Evolutionary conservation across 768 basidiomycete species (phyloP).

Genomic region (Calocybe indica): DNA sequence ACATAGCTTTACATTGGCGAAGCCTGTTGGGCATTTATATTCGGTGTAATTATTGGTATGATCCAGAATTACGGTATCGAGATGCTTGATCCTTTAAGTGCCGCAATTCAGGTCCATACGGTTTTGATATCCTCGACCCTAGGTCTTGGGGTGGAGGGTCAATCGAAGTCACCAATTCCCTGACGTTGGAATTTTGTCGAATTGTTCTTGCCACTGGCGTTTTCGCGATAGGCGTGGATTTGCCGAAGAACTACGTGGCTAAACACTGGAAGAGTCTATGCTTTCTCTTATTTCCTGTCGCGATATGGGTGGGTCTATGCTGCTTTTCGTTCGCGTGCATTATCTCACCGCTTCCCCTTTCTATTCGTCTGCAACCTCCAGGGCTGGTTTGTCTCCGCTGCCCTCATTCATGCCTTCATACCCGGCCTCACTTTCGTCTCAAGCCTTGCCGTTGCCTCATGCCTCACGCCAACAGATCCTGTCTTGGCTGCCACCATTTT

Average conservation of each 20-base stretch:
- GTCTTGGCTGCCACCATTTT: slow-evolving; percentile 89
- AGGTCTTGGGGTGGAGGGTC: slow-evolving; percentile 58
- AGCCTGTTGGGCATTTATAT: slow-evolving; percentile 91
- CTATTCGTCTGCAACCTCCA: slow-evolving; percentile 17
- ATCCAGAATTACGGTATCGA: not conserved
- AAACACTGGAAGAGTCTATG: slow-evolving; percentile 90
- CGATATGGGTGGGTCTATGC: slow-evolving; percentile 66
- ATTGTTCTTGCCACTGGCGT: slow-evolving; percentile 97
- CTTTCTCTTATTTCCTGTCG: slow-evolving; percentile 76
- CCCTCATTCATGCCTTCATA: slow-evolving; percentile 85
- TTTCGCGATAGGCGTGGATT: slow-evolving; percentile 96
- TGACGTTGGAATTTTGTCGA: slow-evolving; percentile 88
- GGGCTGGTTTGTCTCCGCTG: slow-evolving; percentile 95
- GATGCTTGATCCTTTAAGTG: not conserved
- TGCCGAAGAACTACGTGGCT: slow-evolving; percentile 92
- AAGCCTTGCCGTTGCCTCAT: slow-evolving; percentile 85
- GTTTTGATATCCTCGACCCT: slow-evolving; percentile 77
- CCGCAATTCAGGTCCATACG: slow-evolving; percentile 62
- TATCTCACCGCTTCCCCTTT: slow-evolving; percentile 11
- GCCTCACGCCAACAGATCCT: slow-evolving; percentile 91
- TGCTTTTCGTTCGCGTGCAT: slow-evolving; percentile 1
- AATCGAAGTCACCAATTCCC: slow-evolving; percentile 51
- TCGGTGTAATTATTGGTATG: slow-evolving; percentile 85
- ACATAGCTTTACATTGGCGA: slow-evolving; percentile 86
- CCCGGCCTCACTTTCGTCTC: slow-evolving; percentile 88